Evolutionary conservation across 2,329 filamentous ascomycete genomes (phyloP).

Genomic region (Colletotrichum acutatum): DNA sequence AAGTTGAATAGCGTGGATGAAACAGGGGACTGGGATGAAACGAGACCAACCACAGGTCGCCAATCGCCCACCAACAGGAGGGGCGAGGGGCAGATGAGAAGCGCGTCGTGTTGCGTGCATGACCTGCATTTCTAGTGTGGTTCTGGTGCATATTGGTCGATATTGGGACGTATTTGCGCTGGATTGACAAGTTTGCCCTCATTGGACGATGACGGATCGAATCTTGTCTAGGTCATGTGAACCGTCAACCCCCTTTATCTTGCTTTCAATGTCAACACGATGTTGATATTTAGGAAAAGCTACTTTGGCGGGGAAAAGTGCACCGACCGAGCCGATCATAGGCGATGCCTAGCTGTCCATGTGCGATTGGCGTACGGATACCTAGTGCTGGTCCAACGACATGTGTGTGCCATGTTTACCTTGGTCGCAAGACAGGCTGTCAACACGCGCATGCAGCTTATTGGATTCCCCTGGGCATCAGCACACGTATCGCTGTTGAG

Average conservation of each 20-base stretch:
- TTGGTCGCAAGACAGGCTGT: neutral
- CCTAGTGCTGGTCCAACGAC: neutral
- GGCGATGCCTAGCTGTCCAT: neutral
- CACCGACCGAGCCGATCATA: neutral
- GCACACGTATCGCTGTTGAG: neutral
- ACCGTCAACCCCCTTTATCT: neutral
- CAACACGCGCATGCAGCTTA: neutral
- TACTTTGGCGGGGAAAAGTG: neutral
- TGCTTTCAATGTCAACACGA: slow-evolving; percentile 1
- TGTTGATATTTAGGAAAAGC: neutral
- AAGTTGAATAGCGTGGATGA: slow-evolving; percentile 8
- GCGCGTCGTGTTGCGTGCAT: slow-evolving; percentile 20
- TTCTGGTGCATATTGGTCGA: slow-evolving; percentile 19
- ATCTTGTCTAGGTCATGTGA: neutral
- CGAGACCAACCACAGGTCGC: slow-evolving; percentile 18
- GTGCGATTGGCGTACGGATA: neutral
- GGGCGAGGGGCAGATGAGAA: slow-evolving; percentile 6
- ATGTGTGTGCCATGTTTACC: neutral
- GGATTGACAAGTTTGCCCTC: neutral
- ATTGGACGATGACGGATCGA: neutral
- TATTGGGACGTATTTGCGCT: slow-evolving; percentile 15
- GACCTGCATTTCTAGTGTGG: slow-evolving; percentile 22
- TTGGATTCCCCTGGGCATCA: neutral
- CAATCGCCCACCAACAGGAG: neutral
- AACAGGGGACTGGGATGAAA: slow-evolving; percentile 22